Percentiles rank a stretch among this genome's conserved stretches.
Conservation (phyloP, 176 grass and related monocot species). For the Carex kokanica region DNA sequence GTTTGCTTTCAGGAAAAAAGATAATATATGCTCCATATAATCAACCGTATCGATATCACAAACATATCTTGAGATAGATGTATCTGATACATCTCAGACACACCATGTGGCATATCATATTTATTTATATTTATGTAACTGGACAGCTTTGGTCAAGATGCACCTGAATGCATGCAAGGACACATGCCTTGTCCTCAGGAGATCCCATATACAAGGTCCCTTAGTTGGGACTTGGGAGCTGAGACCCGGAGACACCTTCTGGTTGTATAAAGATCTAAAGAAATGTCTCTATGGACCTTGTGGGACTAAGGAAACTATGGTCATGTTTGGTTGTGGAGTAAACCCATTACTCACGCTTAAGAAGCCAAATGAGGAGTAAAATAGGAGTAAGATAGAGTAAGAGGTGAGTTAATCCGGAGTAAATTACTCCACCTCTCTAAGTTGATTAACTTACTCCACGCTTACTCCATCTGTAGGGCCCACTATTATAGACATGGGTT, state of each 20-base stretch:
- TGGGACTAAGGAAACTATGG: not conserved
- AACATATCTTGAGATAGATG: not conserved
- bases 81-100: not conserved
- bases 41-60: not conserved
- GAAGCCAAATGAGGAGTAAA: no score
- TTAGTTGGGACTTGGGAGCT: not conserved
- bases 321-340: no score
- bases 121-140: not conserved
- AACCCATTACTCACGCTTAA: no score
- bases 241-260: not conserved
- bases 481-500: no score
- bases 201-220: not conserved
- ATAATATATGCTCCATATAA: not conserved
- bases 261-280: not conserved
- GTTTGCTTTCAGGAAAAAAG: not conserved
- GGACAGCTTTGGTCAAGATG: not conserved
- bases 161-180: not conserved
- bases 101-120: not conserved
- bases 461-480: no score
- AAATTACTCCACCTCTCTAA: no score
- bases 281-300: not conserved
- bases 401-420: no score
- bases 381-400: no score
- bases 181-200: not conserved
- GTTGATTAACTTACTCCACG: no score